These are phyloP conservation scores for Cytospora piceicola DNA, from an alignment of 2,329 filamentous ascomycete species.

Conservation along the genomic window DNA sequence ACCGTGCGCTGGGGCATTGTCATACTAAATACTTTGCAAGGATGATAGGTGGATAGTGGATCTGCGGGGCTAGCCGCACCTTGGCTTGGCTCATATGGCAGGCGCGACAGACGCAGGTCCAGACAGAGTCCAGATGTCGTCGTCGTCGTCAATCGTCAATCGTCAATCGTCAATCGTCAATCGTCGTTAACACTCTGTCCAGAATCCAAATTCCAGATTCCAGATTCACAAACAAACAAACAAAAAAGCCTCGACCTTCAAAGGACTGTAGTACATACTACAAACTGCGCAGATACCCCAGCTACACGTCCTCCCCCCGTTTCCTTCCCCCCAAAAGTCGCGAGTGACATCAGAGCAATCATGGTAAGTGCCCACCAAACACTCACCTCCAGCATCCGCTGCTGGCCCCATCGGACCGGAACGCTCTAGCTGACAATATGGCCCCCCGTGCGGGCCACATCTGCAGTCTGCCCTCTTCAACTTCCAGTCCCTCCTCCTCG, in stretches of 20 bases:
- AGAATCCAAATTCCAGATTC: conserved; percentile 23
- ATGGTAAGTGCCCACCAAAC: conserved; percentile 34
- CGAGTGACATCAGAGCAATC: conserved; percentile 21
- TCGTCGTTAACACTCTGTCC: conserved; percentile 27
- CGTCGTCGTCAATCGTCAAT: no score
- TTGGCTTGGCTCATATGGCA: neutral
- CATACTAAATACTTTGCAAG: conserved; percentile 9
- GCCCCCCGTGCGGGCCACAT: conserved; percentile 48
- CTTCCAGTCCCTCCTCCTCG: conserved; percentile 94
- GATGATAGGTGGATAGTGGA: conserved; percentile 10
- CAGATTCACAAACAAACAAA: neutral
- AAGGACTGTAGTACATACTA: no score
- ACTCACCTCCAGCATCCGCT: neutral
- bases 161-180: no score
- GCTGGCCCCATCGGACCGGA: neutral
- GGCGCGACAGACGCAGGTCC: neutral
- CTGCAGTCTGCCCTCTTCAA: conserved; percentile 93
- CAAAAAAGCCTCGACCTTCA: neutral
- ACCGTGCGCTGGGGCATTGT: neutral
- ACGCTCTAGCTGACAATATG: conserved; percentile 21
- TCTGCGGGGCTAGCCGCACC: conserved; percentile 5
- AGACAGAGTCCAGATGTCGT: neutral
- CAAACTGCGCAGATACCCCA: no score
- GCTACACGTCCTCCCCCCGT: neutral
- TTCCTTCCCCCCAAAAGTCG: neutral